Evolutionary conservation across 73 alveolate genomes (phyloP).

Genomic region (Loxodes magnus): DNA sequence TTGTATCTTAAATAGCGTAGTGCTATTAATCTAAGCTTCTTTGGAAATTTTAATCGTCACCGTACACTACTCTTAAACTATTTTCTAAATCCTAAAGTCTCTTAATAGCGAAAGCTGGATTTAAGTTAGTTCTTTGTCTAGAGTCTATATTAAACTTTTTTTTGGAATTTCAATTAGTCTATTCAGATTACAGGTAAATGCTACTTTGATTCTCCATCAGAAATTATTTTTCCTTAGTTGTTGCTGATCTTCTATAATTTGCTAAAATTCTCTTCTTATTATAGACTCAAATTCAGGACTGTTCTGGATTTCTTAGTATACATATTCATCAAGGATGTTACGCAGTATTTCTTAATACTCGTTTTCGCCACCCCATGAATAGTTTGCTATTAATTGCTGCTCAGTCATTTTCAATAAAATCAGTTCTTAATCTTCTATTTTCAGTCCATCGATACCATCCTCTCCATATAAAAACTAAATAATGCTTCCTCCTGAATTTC

Average conservation of each 20-base stretch:
- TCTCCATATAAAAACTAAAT: constrained; percentile 98
- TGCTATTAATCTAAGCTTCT: constrained; percentile 68
- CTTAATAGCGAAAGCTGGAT: constrained; percentile 58
- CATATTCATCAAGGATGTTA: too few relatives aligned
- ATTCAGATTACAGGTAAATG: constrained; percentile 85
- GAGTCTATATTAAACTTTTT: constrained; percentile 56
- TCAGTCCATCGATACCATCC: constrained; percentile 98
- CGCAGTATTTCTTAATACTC: too few relatives aligned
- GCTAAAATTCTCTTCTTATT: too few relatives aligned
- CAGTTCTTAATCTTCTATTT: constrained; percentile 75
- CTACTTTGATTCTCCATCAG: constrained; percentile 61
- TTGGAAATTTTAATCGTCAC: constrained; percentile 7
- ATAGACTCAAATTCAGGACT: too few relatives aligned
- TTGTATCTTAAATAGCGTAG: constrained; percentile 69
- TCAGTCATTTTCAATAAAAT: constrained; percentile 58
- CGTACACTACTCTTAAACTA: neutral
- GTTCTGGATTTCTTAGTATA: too few relatives aligned
- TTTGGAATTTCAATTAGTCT: constrained; percentile 72
- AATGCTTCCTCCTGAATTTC: constrained; percentile 90
- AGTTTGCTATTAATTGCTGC: too few relatives aligned
- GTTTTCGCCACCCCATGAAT: too few relatives aligned
- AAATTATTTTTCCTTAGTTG: constrained; percentile 51
- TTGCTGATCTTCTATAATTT: neutral
- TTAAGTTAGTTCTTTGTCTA: constrained; percentile 45
- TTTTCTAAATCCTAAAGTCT: neutral